Evolutionary conservation across 345 rosid genomes (phyloP), one percentile per base, ranked within the genome.

Genomic region (Citrus inodora): DNA sequence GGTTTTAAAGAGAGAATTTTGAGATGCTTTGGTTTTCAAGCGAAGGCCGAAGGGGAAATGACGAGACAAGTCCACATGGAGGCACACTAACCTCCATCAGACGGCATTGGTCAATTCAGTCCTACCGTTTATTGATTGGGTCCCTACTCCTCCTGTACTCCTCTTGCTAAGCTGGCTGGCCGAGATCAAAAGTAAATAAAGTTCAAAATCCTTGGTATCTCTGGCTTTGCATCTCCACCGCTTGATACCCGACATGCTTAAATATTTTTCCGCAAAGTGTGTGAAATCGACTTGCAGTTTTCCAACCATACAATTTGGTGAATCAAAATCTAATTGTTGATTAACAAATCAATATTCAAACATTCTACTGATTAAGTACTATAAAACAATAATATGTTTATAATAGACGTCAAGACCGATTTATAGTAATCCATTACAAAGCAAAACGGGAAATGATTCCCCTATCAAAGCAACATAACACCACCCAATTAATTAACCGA

Each of bases 181-280:
- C 33, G 63, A 9, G 4, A 64, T 35, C 73, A 42, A 78, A 78
- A 59, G 3, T 37, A 16, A 27, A 35, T 17, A 4, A 68, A 75
- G 42, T 67, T 78, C 63, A 55, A 78, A 60, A 69, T 55, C 25
- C 78, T 11, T 53, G 21, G 55, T 24, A 61, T 69, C 56, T 16
- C 42, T 73, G 19, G 25, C 60, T 68, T 9, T 40, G 48, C 22
- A 74, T 68, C 61, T 25, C 33, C 17, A 35, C 67, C 55, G 40
- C 30, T 76, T 48, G 78, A 76, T 78, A 37, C 60, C 76, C 74
- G 58, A 58, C 78, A 33, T 71, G 74, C 64, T 51, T 48, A 7
- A n/a, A 40, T 42, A 11, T 46, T 11, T 56, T 25, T 28, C 51
- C 11, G 58, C 65, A 32, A 4, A 25, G 17, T 59, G 17, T 59